Conservation (phyloP, 441 rosid genomes). For the Jatropha multifida region DNA sequence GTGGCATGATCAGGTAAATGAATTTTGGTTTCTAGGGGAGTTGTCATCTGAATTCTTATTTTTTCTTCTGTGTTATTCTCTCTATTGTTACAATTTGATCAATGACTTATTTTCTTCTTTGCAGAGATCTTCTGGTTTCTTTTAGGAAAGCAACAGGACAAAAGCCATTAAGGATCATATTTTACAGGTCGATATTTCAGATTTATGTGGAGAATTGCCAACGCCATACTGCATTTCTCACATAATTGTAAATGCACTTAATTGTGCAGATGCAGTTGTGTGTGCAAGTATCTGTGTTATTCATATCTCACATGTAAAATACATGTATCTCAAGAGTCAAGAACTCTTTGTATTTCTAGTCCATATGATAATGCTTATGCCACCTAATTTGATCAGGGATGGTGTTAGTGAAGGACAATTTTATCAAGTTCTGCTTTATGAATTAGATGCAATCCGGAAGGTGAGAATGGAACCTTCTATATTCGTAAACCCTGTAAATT, state of each 20-base stretch:
- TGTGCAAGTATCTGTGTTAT: neutral
- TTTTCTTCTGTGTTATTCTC: neutral
- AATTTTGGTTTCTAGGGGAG: neutral
- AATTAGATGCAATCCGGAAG: slow-evolving; percentile 93
- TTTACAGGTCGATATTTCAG: slow-evolving; percentile 61
- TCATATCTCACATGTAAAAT: neutral
- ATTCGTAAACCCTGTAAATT: neutral
- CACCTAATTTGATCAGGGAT: slow-evolving; percentile 50
- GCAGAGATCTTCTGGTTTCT: slow-evolving; percentile 90
- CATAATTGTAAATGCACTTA: neutral
- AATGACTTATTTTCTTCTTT: slow-evolving; percentile 4
- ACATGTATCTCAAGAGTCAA: neutral
- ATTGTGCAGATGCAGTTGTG: neutral
- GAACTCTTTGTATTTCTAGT: neutral
- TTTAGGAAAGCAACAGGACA: slow-evolving; percentile 96
- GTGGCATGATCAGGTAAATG: slow-evolving; percentile 93
- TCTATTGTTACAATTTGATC: neutral
- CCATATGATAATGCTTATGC: neutral
- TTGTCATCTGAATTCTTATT: neutral
- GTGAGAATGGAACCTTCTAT: slow-evolving; percentile 33
- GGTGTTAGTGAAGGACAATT: slow-evolving; percentile 99
- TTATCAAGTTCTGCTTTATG: slow-evolving; percentile 93
- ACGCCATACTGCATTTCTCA: neutral
- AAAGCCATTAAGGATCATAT: slow-evolving; percentile 90
- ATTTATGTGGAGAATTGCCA: neutral